Base-by-base conservation (phyloP, 495 filamentous ascomycete genomes). In the Geoglossum glabrum region DNA sequence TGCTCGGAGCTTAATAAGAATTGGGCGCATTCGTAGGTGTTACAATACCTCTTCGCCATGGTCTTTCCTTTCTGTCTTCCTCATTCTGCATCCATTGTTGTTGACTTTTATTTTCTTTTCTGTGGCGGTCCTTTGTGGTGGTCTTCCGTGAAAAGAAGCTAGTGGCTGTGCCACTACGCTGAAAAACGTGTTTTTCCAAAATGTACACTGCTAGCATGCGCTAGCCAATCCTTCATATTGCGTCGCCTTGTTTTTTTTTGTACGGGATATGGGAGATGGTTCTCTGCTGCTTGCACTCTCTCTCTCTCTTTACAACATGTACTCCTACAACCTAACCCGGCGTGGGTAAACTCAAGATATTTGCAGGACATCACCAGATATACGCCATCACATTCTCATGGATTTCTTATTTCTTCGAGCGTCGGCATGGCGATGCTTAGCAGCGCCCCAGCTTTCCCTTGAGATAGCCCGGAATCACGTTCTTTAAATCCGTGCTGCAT, bases 1-100 rank as follows among this genome's bases (percentile, higher is more conserved):
- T 50, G 46, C 46, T 50, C 46, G 46, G 46, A 23, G 46, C 46
- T 50, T 50, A 50, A 50, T 50, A 50, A 50, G 46, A 50, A 50
- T 28, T 50, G 46, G 46, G n/a, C 46, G 46, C 46, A 50, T 50
- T 50, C 46, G 46, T 50, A 50, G 46, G 46, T 50, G 46, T 50
- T 50, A 50, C 46, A 25, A 50, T 50, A 50, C 26, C 21, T 28
- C 46, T 50, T 50, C 46, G 46, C 46, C 46, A 50, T 50, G 46
- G 26, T 25, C 21, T 50, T 50, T 50, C 17, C 7, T 28, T 50
- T 50, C 36, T 40, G 6, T 25, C 1, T 50, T 25, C 6, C 13
- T 50, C 13, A 8, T 25, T 23, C 26, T 50, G 46, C 46, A 50
- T 50, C n/a, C 46, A 3, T 50, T 21, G 21, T n/a, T 50, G 21